Evolutionary conservation across 2,329 filamentous ascomycete species (phyloP), one percentile per base, ranked within the genome.

Genomic region (Aspergillus flavus): DNA sequence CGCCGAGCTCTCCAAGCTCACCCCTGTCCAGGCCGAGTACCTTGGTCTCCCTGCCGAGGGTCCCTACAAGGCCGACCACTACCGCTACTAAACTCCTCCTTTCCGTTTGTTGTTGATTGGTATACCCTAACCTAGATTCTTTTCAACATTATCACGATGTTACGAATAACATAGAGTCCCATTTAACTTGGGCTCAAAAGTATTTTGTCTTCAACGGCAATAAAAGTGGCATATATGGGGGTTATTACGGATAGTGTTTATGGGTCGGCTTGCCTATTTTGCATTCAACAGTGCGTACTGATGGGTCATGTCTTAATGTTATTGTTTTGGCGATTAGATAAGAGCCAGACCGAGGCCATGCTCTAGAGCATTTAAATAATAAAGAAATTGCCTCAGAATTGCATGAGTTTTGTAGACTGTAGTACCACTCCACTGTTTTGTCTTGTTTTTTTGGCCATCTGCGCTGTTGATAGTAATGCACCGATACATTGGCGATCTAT

Each of bases 11-110:
- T 92, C 90, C 80, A 90, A 89, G 82, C 89, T 99, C 79, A 92
- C 89, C 78, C 76, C 86, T 65, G 91, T 91, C 74, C 95, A 99
- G 87, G 91, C 93, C 72, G 95, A 98, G 78, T 99, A 99, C 86
- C 91, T 98, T 78, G 89, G 93, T 75, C 86, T 99, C 72, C 86
- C 89, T 65, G 78, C 88, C 69, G 91, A 94, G 85, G 95, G 95
- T 79, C 95, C 95, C 75, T 99, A 87, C 91, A 99, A 99, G 93
- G 86, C 85, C 82, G 94, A 98, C 73, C 92, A 94, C 80, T 89
- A 89, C 84, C 86, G 89, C 79, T 91, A 91, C 84, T 91, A 90
- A 86, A 80, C 65, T 60, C 71, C 62, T 67, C 59, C 64, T 68
- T 71, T 64, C 63, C 66, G 66, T 63, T 62, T 63, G 62, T 67